Evolutionary conservation across 352 stramenopile species (phyloP).

Genomic region (Phytophthora capsici): DNA sequence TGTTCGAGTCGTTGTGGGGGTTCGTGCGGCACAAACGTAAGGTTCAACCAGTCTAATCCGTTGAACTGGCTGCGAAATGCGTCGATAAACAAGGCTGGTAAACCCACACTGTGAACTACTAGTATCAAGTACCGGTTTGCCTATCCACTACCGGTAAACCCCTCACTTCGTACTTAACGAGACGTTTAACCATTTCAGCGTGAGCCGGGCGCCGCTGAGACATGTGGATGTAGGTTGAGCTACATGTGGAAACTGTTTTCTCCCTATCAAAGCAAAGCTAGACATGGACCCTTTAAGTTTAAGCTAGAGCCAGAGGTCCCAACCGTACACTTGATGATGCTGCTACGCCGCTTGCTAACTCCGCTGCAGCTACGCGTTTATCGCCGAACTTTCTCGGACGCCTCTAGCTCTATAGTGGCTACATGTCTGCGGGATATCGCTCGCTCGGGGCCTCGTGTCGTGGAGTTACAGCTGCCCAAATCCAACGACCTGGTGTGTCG

Average conservation of each 20-base stretch:
- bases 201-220: too few relatives aligned
- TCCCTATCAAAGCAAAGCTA: too few relatives aligned
- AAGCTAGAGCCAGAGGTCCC: too few relatives aligned
- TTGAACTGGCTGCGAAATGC: slow-evolving; percentile 9
- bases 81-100: slow-evolving; percentile 1
- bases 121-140: too few relatives aligned
- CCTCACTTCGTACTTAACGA: too few relatives aligned
- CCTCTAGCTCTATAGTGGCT: slow-evolving; percentile 3
- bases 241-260: too few relatives aligned
- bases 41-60: not conserved
- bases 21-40: not conserved
- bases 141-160: too few relatives aligned
- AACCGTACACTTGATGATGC: slow-evolving; percentile 1
- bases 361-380: not conserved
- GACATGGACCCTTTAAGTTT: too few relatives aligned
- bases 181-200: too few relatives aligned
- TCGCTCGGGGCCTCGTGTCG: slow-evolving; percentile 50
- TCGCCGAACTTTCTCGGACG: slow-evolving; percentile 9
- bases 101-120: slow-evolving; percentile 1
- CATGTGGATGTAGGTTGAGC: too few relatives aligned
- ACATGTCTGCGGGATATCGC: slow-evolving; percentile 75
- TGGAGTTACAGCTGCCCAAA: slow-evolving; percentile 68
- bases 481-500: slow-evolving; percentile 90
- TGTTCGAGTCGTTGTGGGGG: slow-evolving; percentile 10
- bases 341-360: slow-evolving; percentile 4